Evolutionary conservation across 257 asterid genomes (phyloP), one percentile per base, ranked within the genome.

Genomic region (Capsicum chinense): DNA sequence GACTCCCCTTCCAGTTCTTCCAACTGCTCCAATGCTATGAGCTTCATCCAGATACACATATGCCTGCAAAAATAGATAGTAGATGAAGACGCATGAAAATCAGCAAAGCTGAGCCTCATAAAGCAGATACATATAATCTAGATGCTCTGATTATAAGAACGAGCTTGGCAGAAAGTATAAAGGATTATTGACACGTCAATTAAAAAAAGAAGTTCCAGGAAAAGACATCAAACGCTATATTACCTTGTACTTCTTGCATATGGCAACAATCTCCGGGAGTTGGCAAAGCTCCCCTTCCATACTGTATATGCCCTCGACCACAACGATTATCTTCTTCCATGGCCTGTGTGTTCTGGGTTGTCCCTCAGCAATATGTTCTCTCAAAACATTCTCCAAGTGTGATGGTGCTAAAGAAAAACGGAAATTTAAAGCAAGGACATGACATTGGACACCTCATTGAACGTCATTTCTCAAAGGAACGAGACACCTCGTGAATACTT

Each of bases 281-380:
- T 92, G 87, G 92, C 99, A 96, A 60, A 96, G 91, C 87, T 97
- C 99, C 80, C 99, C 99, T 86, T 97, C 99, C 99, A 97, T 95
- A 88, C 98, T 94, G 87, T 97, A 95, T 84, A 95, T 97, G 62
- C 99, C 98, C 89, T 95, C 98, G 90, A 97, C 98, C 88, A 93
- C 91, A 76, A 97, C 97, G 64, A 93, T 89, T 74, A 93, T 93
- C 90, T 97, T 95, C 84, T 95, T 95, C 98, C 99, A 97, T 68
- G 99, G 98, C 84, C 97, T 91, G 88, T 95, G 97, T 50, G 97
- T 94, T 89, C 98, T 90, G 42, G 99, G 98, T 88, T 93, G 98
- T 63, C 98, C 99, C 35, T 93, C 98, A 82, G 97, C 94, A 85
- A 95, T 94, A 82, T 93, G 98, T 83, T 92, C 98, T 88, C 94